Base-by-base conservation (phyloP, 2,329 filamentous ascomycete species). In the Aspergillus vadensis region DNA sequence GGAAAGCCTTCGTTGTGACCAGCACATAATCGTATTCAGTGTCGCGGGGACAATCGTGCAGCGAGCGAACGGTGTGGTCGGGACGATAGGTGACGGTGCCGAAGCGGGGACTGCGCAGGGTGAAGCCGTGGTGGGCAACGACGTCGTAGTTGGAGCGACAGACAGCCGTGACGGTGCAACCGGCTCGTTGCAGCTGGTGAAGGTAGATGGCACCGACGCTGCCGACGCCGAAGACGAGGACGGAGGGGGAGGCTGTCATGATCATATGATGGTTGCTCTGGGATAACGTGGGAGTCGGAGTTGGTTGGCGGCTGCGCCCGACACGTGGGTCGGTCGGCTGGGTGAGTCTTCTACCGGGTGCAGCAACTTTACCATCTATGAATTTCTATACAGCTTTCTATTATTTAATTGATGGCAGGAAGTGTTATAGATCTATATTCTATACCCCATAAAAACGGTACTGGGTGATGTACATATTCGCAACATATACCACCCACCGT, bases 1-100 rank as follows among this genome's bases (percentile, higher is more conserved):
- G 79, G 25, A 82, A 75, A 14, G 76, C 79, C 73, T 84, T 83
- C 58, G 74, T 77, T 30, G 73, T 76, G 39, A 83, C 76, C 10
- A 83, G 59, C n/a, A 83, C 66, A 65, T 79, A 83, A 68, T 83
- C 81, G 65, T 77, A 83, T 1, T 72, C 67, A 15, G 50, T 39
- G 32, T 61, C 62, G 39, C 62, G 21, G 2, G 67, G 65, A 7
- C 65, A 65, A 39, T 72, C 68, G 12, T 57, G 57, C 1, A 70
- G 55, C 27, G 43, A 65, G 27, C 63, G 62, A 8, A 69, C 62
- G 4, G 69, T 59, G 30, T 63, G 60, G 32, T 60, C 58, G 6
- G 70, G 70, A 3, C 59, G 64, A 51, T 69, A 68, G 43, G 62
- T 65, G 49, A 70, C 53, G 50, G 63, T 63, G 38, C 70, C 70